Evolutionary conservation across 768 basidiomycete species (phyloP).

Genomic region (Chalciporus piperatus): DNA sequence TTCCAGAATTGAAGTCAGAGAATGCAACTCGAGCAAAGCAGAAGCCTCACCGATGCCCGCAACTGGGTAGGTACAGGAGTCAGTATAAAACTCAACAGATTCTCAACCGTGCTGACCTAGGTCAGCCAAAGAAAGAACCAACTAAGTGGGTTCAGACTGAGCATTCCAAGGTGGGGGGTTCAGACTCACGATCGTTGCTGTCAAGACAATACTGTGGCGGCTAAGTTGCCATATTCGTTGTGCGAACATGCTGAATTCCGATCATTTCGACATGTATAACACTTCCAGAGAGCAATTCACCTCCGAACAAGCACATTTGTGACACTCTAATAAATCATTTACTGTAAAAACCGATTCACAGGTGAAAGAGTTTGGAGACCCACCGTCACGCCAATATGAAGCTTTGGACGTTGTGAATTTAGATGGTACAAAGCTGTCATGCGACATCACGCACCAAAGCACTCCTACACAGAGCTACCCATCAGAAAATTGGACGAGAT

Average conservation of each 20-base stretch:
- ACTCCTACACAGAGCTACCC: slow-evolving; percentile 36
- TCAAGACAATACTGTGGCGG: slow-evolving; percentile 40
- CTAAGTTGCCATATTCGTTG: slow-evolving; percentile 47
- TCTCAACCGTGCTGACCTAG: slow-evolving; percentile 36
- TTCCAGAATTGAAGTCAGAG: slow-evolving; percentile 16
- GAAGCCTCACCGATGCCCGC: slow-evolving; percentile 11
- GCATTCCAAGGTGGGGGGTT: not conserved
- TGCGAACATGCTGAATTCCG: slow-evolving; percentile 42
- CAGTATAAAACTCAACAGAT: not conserved
- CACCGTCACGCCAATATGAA: slow-evolving; percentile 56
- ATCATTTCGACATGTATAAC: not conserved
- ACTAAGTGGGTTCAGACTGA: slow-evolving; percentile 20
- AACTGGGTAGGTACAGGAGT: not conserved
- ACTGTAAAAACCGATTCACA: not conserved
- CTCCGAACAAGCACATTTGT: slow-evolving; percentile 50
- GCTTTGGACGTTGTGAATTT: slow-evolving; percentile 27
- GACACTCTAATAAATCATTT: slow-evolving; percentile 35
- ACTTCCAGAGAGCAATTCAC: slow-evolving; percentile 14
- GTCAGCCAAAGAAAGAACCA: slow-evolving; percentile 41
- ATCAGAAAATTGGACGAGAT: not conserved
- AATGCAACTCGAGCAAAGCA: not conserved
- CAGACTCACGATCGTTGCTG: slow-evolving; percentile 45
- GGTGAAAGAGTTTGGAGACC: slow-evolving; percentile 4
- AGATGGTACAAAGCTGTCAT: not conserved
- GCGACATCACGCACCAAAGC: slow-evolving; percentile 40